A percentile compares a stretch with the other conserved stretches of the same genome.
phyloP scores from a whole-genome alignment of 257 asterid species.

The Striga asiatica region DNA sequence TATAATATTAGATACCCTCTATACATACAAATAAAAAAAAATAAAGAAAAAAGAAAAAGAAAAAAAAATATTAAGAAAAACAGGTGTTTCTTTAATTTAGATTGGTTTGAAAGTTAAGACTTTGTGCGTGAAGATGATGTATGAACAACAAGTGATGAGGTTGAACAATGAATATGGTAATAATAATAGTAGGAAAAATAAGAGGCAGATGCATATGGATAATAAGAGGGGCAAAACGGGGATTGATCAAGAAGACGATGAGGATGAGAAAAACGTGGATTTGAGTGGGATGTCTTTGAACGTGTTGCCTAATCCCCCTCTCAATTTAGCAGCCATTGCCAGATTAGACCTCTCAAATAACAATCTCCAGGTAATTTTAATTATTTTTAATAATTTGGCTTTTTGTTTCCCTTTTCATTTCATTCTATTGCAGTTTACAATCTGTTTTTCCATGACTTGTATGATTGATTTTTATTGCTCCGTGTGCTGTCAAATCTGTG shows the following conservation, averaged over 20 bases:
- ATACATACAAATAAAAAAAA: too few relatives aligned
- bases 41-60: too few relatives aligned
- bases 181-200: constrained; percentile 10
- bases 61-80: too few relatives aligned
- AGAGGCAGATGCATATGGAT: background rate
- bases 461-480: too few relatives aligned
- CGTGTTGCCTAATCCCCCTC: constrained; percentile 35
- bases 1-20: too few relatives aligned
- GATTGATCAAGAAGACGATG: background rate
- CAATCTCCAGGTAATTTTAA: constrained; percentile 54
- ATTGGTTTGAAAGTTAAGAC: background rate
- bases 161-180: too few relatives aligned
- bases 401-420: background rate
- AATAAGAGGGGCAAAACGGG: background rate
- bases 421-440: background rate
- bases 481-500: too few relatives aligned
- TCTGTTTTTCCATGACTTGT: too few relatives aligned
- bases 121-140: constrained; percentile 23
- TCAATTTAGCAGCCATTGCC: constrained; percentile 48
- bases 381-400: too few relatives aligned
- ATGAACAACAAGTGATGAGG: constrained; percentile 20
- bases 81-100: background rate
- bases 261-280: constrained; percentile 31
- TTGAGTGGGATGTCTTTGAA: constrained; percentile 70
- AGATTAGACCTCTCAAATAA: constrained; percentile 84